Base-by-base conservation (phyloP, 257 asterid genomes). In the Dorcoceras hygrometricum region DNA sequence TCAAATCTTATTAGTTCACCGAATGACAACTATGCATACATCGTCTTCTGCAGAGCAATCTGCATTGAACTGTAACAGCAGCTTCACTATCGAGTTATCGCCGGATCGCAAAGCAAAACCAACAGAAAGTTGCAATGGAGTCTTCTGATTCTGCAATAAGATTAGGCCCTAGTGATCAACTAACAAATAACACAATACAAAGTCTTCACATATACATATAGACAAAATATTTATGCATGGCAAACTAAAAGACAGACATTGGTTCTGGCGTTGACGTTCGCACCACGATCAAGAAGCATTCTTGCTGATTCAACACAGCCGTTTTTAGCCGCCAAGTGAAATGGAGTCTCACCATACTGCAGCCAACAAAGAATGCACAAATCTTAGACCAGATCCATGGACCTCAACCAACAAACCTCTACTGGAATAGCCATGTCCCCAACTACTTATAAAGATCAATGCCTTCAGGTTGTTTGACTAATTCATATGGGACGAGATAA, bases 311-410 rank as follows among this genome's bases (percentile, higher is more conserved):
- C 75, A 6, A 50, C 59, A 31, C 74, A 60, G 65, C 87, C 87
- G 32, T 75, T 77, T 76, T 79, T 79, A 59, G 79, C 76, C 19
- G 87, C 84, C 1, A 65, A 67, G 74, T 82, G 87, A 73, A 82
- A 67, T 5, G 87, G 83, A 32, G 87, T 73, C 69, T 82, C 87
- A 12, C 87, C 79, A 62, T 82, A 71, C 87, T 82, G 79, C 57
- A 63, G 53, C 5, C 20, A 73, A 68, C 22, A 25, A 50, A 58
- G 43, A 25, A 12, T 6, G 39, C 4, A 25, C 32, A 46, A 6
- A 48, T 29, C 16, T 53, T 18, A 29, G 26, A 16, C 25, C 31
- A 28, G 27, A 67, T 43, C 9, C 24, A 12, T 0, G 12, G 18
- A 29, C 51, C 19, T 12, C 19, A 6, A 14, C 5, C 3, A 39